Evolutionary conservation across 306 rosid species (phyloP), one percentile per base, ranked within the genome.

Genomic region (Prunus fruticosa): DNA sequence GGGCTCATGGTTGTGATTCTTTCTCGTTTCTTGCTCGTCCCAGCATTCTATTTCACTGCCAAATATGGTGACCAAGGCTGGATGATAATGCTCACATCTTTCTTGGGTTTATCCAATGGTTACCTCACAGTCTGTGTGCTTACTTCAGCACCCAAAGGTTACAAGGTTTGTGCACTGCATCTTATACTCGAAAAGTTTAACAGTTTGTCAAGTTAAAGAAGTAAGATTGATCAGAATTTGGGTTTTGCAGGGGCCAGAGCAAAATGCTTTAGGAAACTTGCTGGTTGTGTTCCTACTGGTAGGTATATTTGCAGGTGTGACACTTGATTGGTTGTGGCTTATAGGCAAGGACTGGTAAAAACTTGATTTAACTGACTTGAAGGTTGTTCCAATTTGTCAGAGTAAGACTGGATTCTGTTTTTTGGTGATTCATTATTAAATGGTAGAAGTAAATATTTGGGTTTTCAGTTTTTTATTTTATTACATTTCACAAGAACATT

Each of bases 291-390:
- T 86, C 85, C 86, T 92, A 34, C 69, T 92, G 1, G 89, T 79
- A 68, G 98, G 98, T 27, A 79, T 95, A 34, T 92, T 92, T 84
- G 85, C 97, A 20, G 98, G 98, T 23, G 97, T 89, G 12, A 81
- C 87, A 53, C 91, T 90, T 46, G 98, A 95, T 49, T 95, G 98
- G 98, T 72, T 90, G 68, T 95, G 98, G 98, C 91, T 95, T 22
- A 95, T 92, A 61, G 97, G 98, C 50, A 90, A 95, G 80, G 97
- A 90, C 47, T 95, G 98, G 97, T 95, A 88, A 85, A 25, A 20
- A 16, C 4, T 69, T 8, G 38, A 10, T 64, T 6, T n/a, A 9
- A 6, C n/a, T 20, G 28, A 23, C 14, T 38, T 30, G 4, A 41
- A 22, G 22, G 10, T 34, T 30, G 18, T 61, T 27, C 54, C 16